Conservation (phyloP, 495 filamentous ascomycete species). For the Xylaria curta region DNA sequence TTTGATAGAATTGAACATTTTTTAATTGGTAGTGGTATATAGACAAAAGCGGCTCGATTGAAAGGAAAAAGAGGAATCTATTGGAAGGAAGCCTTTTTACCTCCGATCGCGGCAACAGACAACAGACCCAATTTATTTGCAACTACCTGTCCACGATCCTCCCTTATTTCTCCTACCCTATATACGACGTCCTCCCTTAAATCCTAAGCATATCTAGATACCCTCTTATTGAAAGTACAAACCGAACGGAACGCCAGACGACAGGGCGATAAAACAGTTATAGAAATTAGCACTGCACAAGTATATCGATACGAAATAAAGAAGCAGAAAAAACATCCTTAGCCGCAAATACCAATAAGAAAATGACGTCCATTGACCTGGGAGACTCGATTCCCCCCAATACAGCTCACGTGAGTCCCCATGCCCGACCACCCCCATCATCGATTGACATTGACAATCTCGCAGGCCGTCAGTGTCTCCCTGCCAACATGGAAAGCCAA, state of each 20-base stretch:
- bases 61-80: not conserved
- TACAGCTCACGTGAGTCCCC: slow-evolving; percentile 62
- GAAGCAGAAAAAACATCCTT: not conserved
- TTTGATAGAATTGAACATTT: too few species aligned
- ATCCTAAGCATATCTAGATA: not conserved
- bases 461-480: slow-evolving; percentile 92
- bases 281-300: not conserved
- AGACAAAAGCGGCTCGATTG: not conserved
- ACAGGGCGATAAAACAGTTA: not conserved
- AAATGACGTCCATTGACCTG: slow-evolving; percentile 51
- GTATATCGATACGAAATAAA: not conserved
- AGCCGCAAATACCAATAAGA: not conserved
- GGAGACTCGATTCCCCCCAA: slow-evolving; percentile 67
- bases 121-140: slow-evolving; percentile 8
- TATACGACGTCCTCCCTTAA: too few species aligned
- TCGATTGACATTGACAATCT: slow-evolving; percentile 17
- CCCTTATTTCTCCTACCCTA: not conserved
- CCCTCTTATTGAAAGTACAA: not conserved
- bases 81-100: slow-evolving; percentile 7
- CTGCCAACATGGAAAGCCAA: slow-evolving; percentile 92
- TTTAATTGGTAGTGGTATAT: too few species aligned
- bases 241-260: not conserved
- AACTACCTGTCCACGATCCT: not conserved
- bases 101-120: slow-evolving; percentile 38
- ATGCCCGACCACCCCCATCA: slow-evolving; percentile 20